These are phyloP conservation scores for Sporothrix globosa DNA, from an alignment of 2,329 filamentous ascomycete species.

Conservation along the genomic window DNA sequence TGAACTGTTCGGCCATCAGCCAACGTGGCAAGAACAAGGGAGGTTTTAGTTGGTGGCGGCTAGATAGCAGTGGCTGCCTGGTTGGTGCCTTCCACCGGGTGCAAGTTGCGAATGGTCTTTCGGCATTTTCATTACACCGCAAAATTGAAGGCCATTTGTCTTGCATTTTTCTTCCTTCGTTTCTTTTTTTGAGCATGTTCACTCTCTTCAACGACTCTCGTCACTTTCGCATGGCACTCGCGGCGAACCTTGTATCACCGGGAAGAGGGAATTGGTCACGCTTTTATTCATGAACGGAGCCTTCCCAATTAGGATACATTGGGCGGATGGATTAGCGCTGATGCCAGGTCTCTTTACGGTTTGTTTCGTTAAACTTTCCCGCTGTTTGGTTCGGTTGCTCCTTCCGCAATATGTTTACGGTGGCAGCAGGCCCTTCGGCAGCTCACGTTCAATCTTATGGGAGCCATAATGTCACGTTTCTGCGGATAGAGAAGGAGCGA, in stretches of 20 bases:
- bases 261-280: too few species aligned
- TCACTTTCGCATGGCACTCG: background rate
- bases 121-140: too few species aligned
- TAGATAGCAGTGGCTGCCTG: constrained; percentile 4
- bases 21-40: constrained; percentile 19
- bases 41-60: constrained; percentile 7
- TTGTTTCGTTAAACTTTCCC: constrained; percentile 13
- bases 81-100: background rate
- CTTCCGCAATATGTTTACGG: background rate
- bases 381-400: constrained; percentile 3
- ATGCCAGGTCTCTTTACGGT: background rate
- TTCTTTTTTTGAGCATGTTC: too few species aligned
- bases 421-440: background rate
- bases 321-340: background rate
- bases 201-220: too few species aligned
- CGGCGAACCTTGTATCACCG: background rate
- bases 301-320: constrained; percentile 17
- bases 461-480: background rate
- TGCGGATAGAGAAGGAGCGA: constrained; percentile 12
- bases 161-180: too few species aligned
- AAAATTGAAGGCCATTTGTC: too few species aligned
- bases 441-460: background rate
- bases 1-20: background rate
- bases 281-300: background rate
- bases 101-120: too few species aligned